Evolutionary conservation across 768 basidiomycete genomes (phyloP).

Genomic region (Coprinopsis cinerea): DNA sequence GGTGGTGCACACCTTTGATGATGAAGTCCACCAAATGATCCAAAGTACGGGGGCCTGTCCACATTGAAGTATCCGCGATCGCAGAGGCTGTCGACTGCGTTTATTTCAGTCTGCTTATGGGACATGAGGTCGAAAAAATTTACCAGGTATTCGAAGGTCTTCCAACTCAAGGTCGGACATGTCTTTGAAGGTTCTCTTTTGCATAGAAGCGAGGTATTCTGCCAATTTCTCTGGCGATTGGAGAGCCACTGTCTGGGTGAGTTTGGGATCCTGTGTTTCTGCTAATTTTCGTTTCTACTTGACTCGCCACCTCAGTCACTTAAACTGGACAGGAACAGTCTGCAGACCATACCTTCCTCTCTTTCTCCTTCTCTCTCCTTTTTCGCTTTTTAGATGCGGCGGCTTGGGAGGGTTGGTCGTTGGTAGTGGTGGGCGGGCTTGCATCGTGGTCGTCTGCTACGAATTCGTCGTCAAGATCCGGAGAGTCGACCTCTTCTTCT

Average conservation of each 20-base stretch:
- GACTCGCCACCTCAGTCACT: background rate
- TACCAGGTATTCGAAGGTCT: conserved; percentile 76
- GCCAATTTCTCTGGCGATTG: conserved; percentile 54
- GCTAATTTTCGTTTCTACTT: conserved; percentile 61
- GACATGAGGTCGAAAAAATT: conserved; percentile 17
- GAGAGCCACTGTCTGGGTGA: conserved; percentile 44
- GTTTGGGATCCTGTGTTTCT: conserved; percentile 30
- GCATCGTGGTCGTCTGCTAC: conserved; percentile 35
- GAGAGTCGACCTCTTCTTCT: conserved; percentile 44
- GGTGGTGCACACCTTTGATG: conserved; percentile 51
- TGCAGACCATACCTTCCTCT: conserved; percentile 43
- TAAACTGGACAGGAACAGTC: background rate
- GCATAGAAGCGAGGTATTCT: conserved; percentile 58
- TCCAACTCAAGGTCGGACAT: conserved; percentile 73
- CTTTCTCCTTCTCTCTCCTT: conserved; percentile 67
- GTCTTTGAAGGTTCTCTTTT: conserved; percentile 63
- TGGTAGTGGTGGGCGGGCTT: conserved; percentile 25
- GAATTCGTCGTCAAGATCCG: conserved; percentile 25
- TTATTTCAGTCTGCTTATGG: conserved; percentile 5
- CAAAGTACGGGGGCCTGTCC: conserved; percentile 66
- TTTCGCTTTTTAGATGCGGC: conserved; percentile 59
- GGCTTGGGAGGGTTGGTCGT: conserved; percentile 9
- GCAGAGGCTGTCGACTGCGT: conserved; percentile 51
- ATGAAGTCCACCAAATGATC: conserved; percentile 75
- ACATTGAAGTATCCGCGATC: conserved; percentile 70